phyloP scores from a whole-genome alignment of 1,139 yeast species.

The Yamadazyma aaseri region DNA sequence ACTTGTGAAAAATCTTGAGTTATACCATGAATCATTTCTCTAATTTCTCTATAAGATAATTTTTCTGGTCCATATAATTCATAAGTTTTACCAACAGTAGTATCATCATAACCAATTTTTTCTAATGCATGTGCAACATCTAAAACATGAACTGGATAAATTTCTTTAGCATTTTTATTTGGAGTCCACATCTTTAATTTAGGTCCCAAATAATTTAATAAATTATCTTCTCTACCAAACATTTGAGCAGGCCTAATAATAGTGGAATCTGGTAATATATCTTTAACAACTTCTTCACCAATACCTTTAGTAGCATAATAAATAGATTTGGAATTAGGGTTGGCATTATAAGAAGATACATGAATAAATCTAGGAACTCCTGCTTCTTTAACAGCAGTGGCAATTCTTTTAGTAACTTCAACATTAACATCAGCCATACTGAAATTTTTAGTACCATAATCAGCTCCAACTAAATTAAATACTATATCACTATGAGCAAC shows the following conservation, averaged over 20 bases:
- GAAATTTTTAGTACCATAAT: conserved; percentile 76
- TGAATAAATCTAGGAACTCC: conserved; percentile 77
- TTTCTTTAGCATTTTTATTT: conserved; percentile 60
- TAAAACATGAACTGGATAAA: conserved; percentile 71
- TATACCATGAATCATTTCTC: conserved; percentile 68
- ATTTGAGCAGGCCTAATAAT: conserved; percentile 85
- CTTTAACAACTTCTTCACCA: conserved; percentile 72
- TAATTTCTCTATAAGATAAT: conserved; percentile 61
- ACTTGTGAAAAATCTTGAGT: conserved; percentile 57
- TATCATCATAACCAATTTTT: conserved; percentile 76
- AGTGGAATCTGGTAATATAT: conserved; percentile 70
- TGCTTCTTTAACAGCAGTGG: conserved; percentile 68
- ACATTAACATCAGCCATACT: conserved; percentile 81
- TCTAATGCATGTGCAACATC: conserved; percentile 83
- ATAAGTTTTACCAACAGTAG: conserved; percentile 72
- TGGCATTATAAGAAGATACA: conserved; percentile 79
- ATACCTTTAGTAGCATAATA: conserved; percentile 80
- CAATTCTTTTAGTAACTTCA: conserved; percentile 75
- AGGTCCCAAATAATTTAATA: conserved; percentile 63
- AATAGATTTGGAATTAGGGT: conserved; percentile 63
- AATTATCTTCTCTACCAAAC: conserved; percentile 74
- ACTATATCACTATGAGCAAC: conserved; percentile 85
- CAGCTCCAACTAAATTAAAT: conserved; percentile 76
- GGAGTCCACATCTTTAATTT: conserved; percentile 61
- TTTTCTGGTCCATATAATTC: conserved; percentile 77